A percentile compares a stretch with the other conserved stretches of the same genome.
phyloP scores from a whole-genome alignment of 768 basidiomycete species.

The Hysterangium stoloniferum region DNA sequence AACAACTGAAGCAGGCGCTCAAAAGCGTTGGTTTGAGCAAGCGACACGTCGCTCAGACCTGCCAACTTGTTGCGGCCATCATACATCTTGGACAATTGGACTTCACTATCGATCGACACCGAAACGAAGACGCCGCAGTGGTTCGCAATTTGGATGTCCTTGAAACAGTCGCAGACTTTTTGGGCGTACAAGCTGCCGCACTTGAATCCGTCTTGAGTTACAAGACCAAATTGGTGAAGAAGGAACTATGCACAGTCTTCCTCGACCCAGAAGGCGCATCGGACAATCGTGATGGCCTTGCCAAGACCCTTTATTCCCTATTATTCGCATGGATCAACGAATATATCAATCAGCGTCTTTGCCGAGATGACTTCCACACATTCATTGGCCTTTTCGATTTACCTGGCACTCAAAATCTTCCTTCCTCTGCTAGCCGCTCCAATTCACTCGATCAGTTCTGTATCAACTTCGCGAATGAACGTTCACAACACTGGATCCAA shows the following conservation, averaged over 20 bases:
- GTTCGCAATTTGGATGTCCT: slow-evolving; percentile 80
- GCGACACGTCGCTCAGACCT: slow-evolving; percentile 90
- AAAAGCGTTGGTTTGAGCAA: slow-evolving; percentile 93
- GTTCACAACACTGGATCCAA: slow-evolving; percentile 77
- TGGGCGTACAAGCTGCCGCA: slow-evolving; percentile 67
- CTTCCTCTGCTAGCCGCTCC: slow-evolving; percentile 51
- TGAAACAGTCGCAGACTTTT: slow-evolving; percentile 81
- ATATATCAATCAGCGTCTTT: slow-evolving; percentile 90
- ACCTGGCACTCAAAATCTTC: slow-evolving; percentile 85
- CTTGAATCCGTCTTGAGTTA: slow-evolving; percentile 82
- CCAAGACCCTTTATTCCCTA: slow-evolving; percentile 87
- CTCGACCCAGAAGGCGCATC: slow-evolving; percentile 91
- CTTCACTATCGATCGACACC: slow-evolving; percentile 73
- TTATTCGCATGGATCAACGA: slow-evolving; percentile 97
- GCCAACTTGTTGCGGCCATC: slow-evolving; percentile 91
- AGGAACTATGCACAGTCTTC: slow-evolving; percentile 96
- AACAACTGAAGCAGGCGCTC: slow-evolving; percentile 89
- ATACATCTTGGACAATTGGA: slow-evolving; percentile 95
- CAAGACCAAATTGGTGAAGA: slow-evolving; percentile 87
- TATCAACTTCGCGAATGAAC: slow-evolving; percentile 94
- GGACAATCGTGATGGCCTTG: slow-evolving; percentile 89
- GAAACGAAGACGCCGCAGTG: slow-evolving; percentile 89
- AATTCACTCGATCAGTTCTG: slow-evolving; percentile 97
- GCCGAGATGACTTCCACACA: slow-evolving; percentile 85
- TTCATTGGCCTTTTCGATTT: slow-evolving; percentile 94